Conservation (phyloP, 306 rosid genomes). For the Vigna reflexopilosa region DNA sequence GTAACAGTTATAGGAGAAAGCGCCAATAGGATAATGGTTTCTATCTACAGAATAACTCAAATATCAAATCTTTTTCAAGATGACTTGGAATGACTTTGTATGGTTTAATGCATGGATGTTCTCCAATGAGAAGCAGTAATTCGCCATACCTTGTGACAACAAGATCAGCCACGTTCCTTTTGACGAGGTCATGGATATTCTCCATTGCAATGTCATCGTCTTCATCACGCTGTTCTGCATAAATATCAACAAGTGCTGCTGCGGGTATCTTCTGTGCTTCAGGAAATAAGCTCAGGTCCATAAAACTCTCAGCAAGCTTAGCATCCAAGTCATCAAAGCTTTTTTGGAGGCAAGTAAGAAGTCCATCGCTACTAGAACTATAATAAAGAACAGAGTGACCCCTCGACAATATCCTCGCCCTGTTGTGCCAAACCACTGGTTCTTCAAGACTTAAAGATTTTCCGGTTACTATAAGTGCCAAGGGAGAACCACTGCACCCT, state of each 20-base stretch:
- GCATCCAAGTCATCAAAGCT: constrained; percentile 52
- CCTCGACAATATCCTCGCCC: constrained; percentile 36
- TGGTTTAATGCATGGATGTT: not conserved
- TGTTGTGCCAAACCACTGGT: constrained; percentile 45
- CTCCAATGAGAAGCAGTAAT: not conserved
- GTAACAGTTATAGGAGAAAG: not conserved
- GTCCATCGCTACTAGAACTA: constrained; percentile 36
- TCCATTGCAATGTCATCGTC: constrained; percentile 49
- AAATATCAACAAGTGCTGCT: constrained; percentile 68
- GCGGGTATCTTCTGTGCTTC: constrained; percentile 70
- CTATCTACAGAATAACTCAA: too few species aligned
- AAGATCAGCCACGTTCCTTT: constrained; percentile 49
- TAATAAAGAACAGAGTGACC: constrained; percentile 50
- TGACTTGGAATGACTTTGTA: too few species aligned
- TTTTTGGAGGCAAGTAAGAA: constrained; percentile 50
- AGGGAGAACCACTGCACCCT: constrained; percentile 61
- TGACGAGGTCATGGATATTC: constrained; percentile 47
- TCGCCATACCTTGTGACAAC: constrained; percentile 60
- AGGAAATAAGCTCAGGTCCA: constrained; percentile 74
- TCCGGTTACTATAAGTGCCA: constrained; percentile 61
- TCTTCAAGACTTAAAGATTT: constrained; percentile 46
- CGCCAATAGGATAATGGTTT: not conserved
- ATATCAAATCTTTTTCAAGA: too few species aligned
- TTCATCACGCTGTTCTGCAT: constrained; percentile 55
- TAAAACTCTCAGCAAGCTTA: constrained; percentile 56